A percentile compares a stretch with the other conserved stretches of the same genome.
Evolutionary conservation across 2,329 filamentous ascomycete species (phyloP).

Genomic region (Amphichorda felina): DNA sequence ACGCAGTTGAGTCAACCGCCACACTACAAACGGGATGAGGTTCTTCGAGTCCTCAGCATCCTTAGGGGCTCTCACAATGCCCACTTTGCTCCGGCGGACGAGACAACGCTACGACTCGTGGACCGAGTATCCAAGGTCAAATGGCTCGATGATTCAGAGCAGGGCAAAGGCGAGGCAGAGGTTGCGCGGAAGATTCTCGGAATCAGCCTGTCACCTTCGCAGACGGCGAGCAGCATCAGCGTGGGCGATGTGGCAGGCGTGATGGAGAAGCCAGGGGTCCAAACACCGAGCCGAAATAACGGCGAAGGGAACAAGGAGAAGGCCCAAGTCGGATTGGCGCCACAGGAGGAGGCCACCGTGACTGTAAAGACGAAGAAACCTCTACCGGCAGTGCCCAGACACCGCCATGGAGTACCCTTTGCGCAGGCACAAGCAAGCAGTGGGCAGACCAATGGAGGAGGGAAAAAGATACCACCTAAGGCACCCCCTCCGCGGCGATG

Average conservation of each 20-base stretch:
- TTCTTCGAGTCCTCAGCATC: constrained; percentile 63
- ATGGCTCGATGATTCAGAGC: constrained; percentile 46
- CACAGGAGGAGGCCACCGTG: constrained; percentile 10
- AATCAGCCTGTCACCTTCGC: constrained; percentile 54
- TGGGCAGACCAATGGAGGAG: constrained; percentile 13
- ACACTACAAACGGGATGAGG: constrained; percentile 84
- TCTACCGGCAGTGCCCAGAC: constrained; percentile 42
- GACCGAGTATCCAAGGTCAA: constrained; percentile 61
- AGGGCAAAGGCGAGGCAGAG: constrained; percentile 24
- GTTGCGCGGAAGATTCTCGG: constrained; percentile 52
- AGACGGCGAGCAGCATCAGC: constrained; percentile 62
- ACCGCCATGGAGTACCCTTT: constrained; percentile 39
- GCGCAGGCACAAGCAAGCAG: constrained; percentile 20
- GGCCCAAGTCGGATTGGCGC: constrained; percentile 5
- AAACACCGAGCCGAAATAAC: constrained; percentile 59
- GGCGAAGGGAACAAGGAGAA: constrained; percentile 10
- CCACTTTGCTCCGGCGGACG: constrained; percentile 72
- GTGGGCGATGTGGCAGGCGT: constrained; percentile 69
- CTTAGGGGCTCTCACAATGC: constrained; percentile 51
- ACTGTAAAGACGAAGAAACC: constrained; percentile 29
- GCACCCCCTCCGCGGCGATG: constrained; percentile 32
- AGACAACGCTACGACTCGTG: constrained; percentile 68
- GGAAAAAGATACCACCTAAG: constrained; percentile 31
- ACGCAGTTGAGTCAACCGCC: constrained; percentile 80
- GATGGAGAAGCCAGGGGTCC: constrained; percentile 70